phyloP scores from a whole-genome alignment of 2,329 filamentous ascomycete species.

The Mycosphaerella arachidis region DNA sequence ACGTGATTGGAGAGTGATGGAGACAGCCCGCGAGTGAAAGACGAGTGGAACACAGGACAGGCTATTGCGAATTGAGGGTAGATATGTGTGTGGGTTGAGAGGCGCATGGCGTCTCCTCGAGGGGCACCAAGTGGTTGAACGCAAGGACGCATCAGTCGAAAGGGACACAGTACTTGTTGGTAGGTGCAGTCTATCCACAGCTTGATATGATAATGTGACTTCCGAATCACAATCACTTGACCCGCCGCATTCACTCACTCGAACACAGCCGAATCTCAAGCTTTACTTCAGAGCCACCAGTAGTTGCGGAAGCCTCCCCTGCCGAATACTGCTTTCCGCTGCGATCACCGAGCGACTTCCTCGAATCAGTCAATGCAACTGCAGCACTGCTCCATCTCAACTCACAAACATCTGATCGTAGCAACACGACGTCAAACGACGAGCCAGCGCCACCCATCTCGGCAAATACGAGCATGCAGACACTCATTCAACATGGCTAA shows the following conservation, averaged over 20 bases:
- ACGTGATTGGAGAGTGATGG: constrained; percentile 22
- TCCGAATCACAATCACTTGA: background rate
- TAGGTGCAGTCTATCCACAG: too few relatives aligned
- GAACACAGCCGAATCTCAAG: background rate
- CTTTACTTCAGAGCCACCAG: background rate
- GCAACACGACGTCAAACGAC: background rate
- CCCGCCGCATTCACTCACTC: background rate
- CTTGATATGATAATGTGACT: background rate
- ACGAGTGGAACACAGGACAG: too few relatives aligned
- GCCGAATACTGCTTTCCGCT: background rate
- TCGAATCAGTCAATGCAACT: background rate
- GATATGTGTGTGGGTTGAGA: too few relatives aligned
- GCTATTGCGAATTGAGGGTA: too few relatives aligned
- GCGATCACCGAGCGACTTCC: background rate
- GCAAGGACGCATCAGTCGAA: too few relatives aligned
- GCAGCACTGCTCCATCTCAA: background rate
- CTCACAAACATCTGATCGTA: background rate
- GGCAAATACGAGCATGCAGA: constrained; percentile 4
- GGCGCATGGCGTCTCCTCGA: too few relatives aligned
- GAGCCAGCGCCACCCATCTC: constrained; percentile 3
- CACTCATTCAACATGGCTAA: constrained; percentile 17
- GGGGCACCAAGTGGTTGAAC: too few relatives aligned
- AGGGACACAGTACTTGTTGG: too few relatives aligned
- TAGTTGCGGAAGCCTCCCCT: background rate
- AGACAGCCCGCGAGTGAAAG: background rate